Evolutionary conservation across 148 eudicot genomes (phyloP).

Genomic region (Agrostemma githago): DNA sequence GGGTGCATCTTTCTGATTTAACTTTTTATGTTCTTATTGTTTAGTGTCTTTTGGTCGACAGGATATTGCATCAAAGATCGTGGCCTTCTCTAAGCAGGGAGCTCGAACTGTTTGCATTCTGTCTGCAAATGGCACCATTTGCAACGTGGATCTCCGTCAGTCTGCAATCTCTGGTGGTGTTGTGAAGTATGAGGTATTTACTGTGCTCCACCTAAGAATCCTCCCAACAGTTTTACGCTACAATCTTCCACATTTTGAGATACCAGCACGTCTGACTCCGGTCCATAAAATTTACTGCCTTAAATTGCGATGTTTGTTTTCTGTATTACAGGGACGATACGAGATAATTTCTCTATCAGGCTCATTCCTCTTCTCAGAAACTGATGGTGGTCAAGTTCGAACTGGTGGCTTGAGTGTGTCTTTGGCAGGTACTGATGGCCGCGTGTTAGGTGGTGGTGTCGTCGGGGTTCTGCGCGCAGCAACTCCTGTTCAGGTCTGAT

Average conservation of each 20-base stretch:
- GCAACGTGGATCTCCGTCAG: slow-evolving; percentile 71
- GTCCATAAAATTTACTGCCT: too few species aligned
- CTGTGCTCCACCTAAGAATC: neutral
- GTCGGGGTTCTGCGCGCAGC: slow-evolving; percentile 75
- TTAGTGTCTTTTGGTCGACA: slow-evolving; percentile 24
- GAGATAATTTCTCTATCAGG: slow-evolving; percentile 91
- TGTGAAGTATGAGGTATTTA: slow-evolving; percentile 60
- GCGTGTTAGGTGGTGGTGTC: slow-evolving; percentile 82
- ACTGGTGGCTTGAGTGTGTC: slow-evolving; percentile 72
- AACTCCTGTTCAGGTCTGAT: slow-evolving; percentile 68
- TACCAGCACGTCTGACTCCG: too few species aligned
- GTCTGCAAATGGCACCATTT: slow-evolving; percentile 72
- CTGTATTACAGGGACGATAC: slow-evolving; percentile 69
- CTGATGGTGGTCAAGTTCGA: slow-evolving; percentile 47
- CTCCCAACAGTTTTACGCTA: neutral
- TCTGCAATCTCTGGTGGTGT: slow-evolving; percentile 54
- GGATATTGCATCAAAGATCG: slow-evolving; percentile 68
- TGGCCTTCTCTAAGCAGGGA: slow-evolving; percentile 72
- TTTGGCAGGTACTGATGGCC: slow-evolving; percentile 81
- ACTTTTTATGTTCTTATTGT: neutral
- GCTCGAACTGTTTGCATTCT: slow-evolving; percentile 67
- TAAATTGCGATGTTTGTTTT: neutral
- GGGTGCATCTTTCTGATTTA: neutral
- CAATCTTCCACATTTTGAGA: neutral
- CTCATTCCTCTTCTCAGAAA: slow-evolving; percentile 61